Evolutionary conservation across 1,139 yeast genomes (phyloP).

Genomic region (Yamadazyma sp.): DNA sequence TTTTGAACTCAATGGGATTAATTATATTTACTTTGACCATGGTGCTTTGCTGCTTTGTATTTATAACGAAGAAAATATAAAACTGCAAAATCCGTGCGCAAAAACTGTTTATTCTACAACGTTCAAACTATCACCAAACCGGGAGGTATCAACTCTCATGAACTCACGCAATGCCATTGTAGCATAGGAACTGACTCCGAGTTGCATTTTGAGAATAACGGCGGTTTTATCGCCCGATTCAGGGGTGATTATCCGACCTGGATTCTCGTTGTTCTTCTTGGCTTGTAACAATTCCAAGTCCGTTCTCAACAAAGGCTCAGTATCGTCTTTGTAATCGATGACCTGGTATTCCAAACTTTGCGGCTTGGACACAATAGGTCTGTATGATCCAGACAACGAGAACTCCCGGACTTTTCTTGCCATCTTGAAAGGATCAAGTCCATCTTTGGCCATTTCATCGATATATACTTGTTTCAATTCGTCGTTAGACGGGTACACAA

Average conservation of each 20-base stretch:
- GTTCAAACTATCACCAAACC: slow-evolving; percentile 32
- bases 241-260: slow-evolving; percentile 28
- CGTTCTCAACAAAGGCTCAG: slow-evolving; percentile 74
- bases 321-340: slow-evolving; percentile 59
- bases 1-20: slow-evolving; percentile 8
- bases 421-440: slow-evolving; percentile 83
- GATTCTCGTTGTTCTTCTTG: slow-evolving; percentile 32
- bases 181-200: slow-evolving; percentile 90
- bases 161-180: slow-evolving; percentile 96
- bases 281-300: slow-evolving; percentile 68
- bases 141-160: slow-evolving; percentile 79
- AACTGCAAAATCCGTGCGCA: neutral
- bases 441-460: slow-evolving; percentile 75
- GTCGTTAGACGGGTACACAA: slow-evolving; percentile 74
- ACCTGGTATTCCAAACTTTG: slow-evolving; percentile 60
- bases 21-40: slow-evolving; percentile 13
- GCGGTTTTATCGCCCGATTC: slow-evolving; percentile 54
- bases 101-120: slow-evolving; percentile 15
- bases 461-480: slow-evolving; percentile 62
- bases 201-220: slow-evolving; percentile 69
- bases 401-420: slow-evolving; percentile 82
- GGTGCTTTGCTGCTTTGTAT: neutral
- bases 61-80: too few species aligned
- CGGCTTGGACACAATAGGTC: slow-evolving; percentile 74
- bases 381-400: slow-evolving; percentile 87